These are phyloP conservation scores for Podospora anserina DNA, from an alignment of 495 filamentous ascomycete species.

Conservation along the genomic window DNA sequence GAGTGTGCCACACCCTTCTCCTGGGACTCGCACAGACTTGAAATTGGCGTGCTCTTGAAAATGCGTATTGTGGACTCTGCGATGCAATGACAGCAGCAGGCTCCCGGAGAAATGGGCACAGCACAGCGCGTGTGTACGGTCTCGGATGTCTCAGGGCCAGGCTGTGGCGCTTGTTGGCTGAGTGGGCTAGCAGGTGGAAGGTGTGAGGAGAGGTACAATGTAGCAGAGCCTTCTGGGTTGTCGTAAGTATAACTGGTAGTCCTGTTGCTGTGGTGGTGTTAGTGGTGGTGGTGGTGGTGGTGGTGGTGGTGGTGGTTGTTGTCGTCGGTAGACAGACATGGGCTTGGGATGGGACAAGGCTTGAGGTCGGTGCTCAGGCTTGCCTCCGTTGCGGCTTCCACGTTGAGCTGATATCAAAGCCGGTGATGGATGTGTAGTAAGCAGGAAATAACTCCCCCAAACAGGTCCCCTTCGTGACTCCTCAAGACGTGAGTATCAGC, in stretches of 20 bases:
- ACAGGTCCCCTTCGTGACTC: neutral
- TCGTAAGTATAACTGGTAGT: neutral
- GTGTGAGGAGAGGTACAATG: too few relatives aligned
- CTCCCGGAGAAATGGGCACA: conserved; percentile 6
- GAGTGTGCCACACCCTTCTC: conserved; percentile 19
- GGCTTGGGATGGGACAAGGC: neutral
- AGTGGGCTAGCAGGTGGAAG: neutral
- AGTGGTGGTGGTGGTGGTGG: too few relatives aligned
- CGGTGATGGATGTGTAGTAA: neutral
- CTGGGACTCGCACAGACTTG: conserved; percentile 12
- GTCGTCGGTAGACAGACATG: neutral
- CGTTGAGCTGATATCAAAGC: neutral
- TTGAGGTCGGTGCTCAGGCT: neutral
- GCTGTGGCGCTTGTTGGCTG: conserved; percentile 4
- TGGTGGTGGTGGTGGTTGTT: neutral
- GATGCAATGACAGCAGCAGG: conserved; percentile 10
- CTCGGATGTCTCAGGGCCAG: conserved; percentile 3
- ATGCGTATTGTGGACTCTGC: conserved; percentile 1
- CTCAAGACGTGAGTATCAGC: neutral
- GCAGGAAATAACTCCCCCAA: too few relatives aligned
- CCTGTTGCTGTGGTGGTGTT: neutral
- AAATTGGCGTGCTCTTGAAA: conserved; percentile 18
- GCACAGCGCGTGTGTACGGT: conserved; percentile 3
- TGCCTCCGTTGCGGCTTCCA: neutral
- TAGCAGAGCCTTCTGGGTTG: too few relatives aligned